Evolutionary conservation across 331 rosid species (phyloP).

Genomic region (Spiraea crenata): DNA sequence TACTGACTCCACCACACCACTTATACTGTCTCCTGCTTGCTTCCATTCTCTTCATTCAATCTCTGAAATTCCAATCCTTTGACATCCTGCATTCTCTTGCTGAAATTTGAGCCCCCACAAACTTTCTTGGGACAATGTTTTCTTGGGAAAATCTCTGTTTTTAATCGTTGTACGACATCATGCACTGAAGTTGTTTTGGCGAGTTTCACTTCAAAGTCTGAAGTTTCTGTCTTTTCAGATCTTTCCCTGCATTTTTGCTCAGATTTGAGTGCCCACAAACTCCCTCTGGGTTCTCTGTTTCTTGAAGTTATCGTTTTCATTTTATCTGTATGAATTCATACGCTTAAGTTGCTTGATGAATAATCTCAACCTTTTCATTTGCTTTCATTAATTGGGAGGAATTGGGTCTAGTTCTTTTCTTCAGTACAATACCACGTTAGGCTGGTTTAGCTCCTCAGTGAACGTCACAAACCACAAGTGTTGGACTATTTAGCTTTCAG

Average conservation of each 20-base stretch:
- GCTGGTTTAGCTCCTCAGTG: no score
- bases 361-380: no score
- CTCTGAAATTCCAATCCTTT: not conserved
- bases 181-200: no score
- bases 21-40: not conserved
- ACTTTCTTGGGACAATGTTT: not conserved
- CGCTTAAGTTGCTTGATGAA: no score
- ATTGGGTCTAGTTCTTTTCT: no score
- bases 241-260: conserved; percentile 2
- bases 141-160: not conserved
- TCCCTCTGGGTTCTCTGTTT: not conserved
- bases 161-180: not conserved
- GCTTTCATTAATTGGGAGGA: no score
- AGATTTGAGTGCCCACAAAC: not conserved
- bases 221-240: conserved; percentile 14
- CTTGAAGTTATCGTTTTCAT: not conserved
- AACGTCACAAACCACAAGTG: no score
- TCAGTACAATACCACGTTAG: no score
- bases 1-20: not conserved
- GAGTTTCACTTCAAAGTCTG: not conserved
- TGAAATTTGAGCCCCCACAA: not conserved
- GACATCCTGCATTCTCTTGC: not conserved
- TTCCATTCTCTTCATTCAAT: not conserved
- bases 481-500: conserved; percentile 12
- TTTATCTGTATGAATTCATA: not conserved